Evolutionary conservation across 108 stramenopile genomes (phyloP), one percentile per base, ranked within the genome.

Genomic region (Epithemia pelagica): DNA sequence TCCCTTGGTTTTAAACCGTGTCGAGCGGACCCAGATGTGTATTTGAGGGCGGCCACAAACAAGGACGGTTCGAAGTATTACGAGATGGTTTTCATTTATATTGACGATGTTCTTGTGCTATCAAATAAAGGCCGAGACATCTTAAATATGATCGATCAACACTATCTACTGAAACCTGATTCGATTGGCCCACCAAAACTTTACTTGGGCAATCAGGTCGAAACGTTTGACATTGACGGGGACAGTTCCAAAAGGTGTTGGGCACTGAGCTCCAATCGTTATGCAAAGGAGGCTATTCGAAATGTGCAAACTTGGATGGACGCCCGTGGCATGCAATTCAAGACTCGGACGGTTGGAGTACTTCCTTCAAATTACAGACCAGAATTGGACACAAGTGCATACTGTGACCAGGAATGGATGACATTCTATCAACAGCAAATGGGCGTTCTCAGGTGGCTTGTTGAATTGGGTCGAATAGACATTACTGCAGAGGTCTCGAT

Each of bases 191-290:
- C n/a, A n/a, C n/a, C n/a, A n/a, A n/a, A n/a, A n/a, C n/a, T n/a
- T 58, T 18, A 0, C 15, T 20, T 85, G 84, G 84, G 59, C 78
- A 18, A 72, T 81, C 30, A 75, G 25, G 2, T 61, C 60, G 30
- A n/a, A 23, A 2, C 27, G 30, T 7, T 61, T n/a, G n/a, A n/a
- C n/a, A n/a, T n/a, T n/a, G n/a, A n/a, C n/a, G n/a, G n/a, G n/a
- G n/a, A n/a, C n/a, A n/a, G n/a, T n/a, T n/a, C n/a, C n/a, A n/a
- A n/a, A n/a, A n/a, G n/a, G n/a, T n/a, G n/a, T n/a, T n/a, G n/a
- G n/a, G n/a, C n/a, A n/a, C n/a, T n/a, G n/a, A n/a, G n/a, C n/a
- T n/a, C n/a, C n/a, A n/a, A n/a, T n/a, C n/a, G n/a, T n/a, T n/a
- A 61, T 30, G 60, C 30, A 0, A 69, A 69, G 30, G 74, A n/a